Base-by-base conservation (phyloP, 345 rosid genomes). In the Citrus maxima region DNA sequence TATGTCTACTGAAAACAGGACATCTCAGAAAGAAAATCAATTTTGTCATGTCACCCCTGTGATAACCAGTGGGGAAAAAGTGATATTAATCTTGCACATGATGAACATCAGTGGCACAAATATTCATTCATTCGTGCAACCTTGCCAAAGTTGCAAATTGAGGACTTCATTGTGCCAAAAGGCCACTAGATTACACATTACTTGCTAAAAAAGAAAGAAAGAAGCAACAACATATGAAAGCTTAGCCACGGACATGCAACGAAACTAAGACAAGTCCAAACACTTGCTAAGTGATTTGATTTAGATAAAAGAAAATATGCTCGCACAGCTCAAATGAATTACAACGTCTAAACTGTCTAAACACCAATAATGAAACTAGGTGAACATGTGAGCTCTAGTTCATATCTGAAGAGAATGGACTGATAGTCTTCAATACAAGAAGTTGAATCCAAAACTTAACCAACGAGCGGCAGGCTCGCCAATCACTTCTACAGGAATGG, bases 401-500 rank as follows among this genome's bases (percentile, higher is more conserved):
- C 40, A 46, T 14, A 70, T 51, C 71, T 30, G 51, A 72, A 18
- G n/a, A 71, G 70, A 55, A 72, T 10, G 77, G 66, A 49, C 78
- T 73, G 42, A 55, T n/a, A 60, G 54, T 61, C 77, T n/a, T 51
- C 69, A 19, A 76, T 38, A 16, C 51, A 24, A 3, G 63, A 42
- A 21, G 13, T 22, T 28, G 65, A 32, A 58, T 32, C 40, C 25
- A 9, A 79, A 74, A 70, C 38, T 38, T 65, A 51, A 71, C 16
- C 71, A 54, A 49, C 3, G 38, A 70, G 21, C 38, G 8, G 32
- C 62, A 38, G 63, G 46, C 30, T 69, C n/a, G 22, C 18, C 25
- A 13, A 19, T 42, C 38, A 60, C 18, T 32, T 78, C 83, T 93
- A 94, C 84, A 94, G 90, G 86, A 94, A 92, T 30, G 97, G 98